Evolutionary conservation across 106 monocot genomes (phyloP).

Genomic region (Apostasia shenzhenica): DNA sequence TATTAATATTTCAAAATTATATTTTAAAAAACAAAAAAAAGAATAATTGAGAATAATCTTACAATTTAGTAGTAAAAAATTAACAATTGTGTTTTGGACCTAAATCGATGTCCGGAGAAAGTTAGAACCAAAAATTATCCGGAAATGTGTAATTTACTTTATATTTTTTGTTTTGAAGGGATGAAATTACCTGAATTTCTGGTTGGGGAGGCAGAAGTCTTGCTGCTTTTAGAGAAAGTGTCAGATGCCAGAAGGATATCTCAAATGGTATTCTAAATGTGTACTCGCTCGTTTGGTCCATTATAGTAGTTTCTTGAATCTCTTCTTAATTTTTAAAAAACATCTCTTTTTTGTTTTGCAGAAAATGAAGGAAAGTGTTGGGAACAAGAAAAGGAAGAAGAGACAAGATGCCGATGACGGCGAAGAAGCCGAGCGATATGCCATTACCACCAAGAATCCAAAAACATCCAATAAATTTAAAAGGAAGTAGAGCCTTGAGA

Average conservation of each 20-base stretch:
- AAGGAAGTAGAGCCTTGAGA: neutral
- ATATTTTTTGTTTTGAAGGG: conserved; percentile 21
- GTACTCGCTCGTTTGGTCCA: neutral
- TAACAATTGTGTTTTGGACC: too few species aligned
- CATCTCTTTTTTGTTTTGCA: neutral
- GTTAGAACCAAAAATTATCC: too few species aligned
- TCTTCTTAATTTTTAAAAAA: neutral
- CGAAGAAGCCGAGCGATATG: neutral
- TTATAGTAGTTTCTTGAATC: neutral
- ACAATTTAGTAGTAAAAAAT: too few species aligned
- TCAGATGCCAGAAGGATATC: conserved; percentile 51
- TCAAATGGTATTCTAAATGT: conserved; percentile 31
- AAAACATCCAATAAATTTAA: neutral
- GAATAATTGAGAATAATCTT: too few species aligned
- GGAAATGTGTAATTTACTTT: neutral
- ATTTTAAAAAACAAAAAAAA: too few species aligned
- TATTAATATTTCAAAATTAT: conserved; percentile 1
- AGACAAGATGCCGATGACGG: neutral
- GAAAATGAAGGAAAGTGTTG: too few species aligned
- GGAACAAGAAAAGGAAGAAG: too few species aligned
- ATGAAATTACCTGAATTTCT: conserved; percentile 37
- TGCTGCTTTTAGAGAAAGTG: conserved; percentile 37
- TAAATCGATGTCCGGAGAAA: too few species aligned
- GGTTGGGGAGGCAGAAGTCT: conserved; percentile 33
- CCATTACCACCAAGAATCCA: neutral